These are phyloP conservation scores for Violaceomyces palustris DNA, from an alignment of 1,284 basidiomycete species.

Conservation along the genomic window DNA sequence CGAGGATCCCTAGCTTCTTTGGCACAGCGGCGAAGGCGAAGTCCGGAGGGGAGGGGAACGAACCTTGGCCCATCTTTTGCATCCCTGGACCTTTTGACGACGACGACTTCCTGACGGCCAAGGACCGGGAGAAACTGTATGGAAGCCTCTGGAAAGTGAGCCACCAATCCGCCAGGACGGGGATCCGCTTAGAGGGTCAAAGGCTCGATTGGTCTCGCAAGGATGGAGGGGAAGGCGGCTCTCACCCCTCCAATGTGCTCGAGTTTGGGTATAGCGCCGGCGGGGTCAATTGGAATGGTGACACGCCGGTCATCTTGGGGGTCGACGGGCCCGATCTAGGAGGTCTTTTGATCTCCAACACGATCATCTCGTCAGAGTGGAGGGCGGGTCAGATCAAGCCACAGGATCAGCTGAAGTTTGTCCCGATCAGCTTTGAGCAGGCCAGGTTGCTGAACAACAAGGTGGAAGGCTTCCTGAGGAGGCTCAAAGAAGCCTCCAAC, in stretches of 20 bases:
- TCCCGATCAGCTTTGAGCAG: constrained; percentile 56
- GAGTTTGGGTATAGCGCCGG: constrained; percentile 66
- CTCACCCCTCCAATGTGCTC: constrained; percentile 67
- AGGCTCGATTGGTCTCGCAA: constrained; percentile 59
- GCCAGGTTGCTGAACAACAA: constrained; percentile 47
- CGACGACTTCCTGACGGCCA: constrained; percentile 59
- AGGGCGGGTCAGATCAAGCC: constrained; percentile 63
- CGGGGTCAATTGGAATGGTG: constrained; percentile 64
- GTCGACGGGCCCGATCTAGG: constrained; percentile 62
- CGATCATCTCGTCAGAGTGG: constrained; percentile 59
- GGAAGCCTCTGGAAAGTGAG: constrained; percentile 7
- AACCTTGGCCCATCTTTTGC: constrained; percentile 59
- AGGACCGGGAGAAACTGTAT: constrained; percentile 20
- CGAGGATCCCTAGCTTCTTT: too few relatives aligned
- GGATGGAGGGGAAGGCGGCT: constrained; percentile 67
- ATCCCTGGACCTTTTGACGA: constrained; percentile 66
- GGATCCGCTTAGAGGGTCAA: constrained; percentile 49
- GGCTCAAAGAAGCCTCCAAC: too few relatives aligned
- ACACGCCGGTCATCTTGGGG: constrained; percentile 66
- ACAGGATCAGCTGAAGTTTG: constrained; percentile 59
- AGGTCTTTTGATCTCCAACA: constrained; percentile 54
- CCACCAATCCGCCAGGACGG: constrained; percentile 50
- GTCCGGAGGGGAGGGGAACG: constrained; percentile 47
- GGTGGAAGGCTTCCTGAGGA: constrained; percentile 3
- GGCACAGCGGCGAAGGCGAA: constrained; percentile 3